These are phyloP conservation scores for Ustanciosporium gigantosporum DNA, from an alignment of 1,284 basidiomycete species.

Conservation along the genomic window DNA sequence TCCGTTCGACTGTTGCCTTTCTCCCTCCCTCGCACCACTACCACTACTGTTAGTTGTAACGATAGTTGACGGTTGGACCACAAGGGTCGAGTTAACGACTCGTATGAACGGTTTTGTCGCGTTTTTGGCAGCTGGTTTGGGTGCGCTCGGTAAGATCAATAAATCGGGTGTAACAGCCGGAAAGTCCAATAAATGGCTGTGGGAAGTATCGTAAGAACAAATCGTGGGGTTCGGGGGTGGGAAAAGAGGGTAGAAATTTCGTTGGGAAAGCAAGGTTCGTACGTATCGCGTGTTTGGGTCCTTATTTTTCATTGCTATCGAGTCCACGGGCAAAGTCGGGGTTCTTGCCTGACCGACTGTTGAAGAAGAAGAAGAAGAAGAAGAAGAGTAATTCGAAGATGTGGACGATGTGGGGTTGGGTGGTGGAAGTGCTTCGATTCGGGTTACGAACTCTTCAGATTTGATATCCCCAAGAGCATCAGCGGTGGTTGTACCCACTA, in stretches of 20 bases:
- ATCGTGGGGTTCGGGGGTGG: slow-evolving; percentile 74
- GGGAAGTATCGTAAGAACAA: slow-evolving; percentile 46
- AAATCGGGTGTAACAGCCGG: slow-evolving; percentile 71
- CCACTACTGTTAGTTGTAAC: too few species aligned
- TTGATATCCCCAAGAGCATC: slow-evolving; percentile 87
- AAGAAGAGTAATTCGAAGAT: too few species aligned
- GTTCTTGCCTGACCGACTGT: background rate
- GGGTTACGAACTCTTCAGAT: slow-evolving; percentile 78
- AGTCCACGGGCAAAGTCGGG: slow-evolving; percentile 29
- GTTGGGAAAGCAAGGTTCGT: slow-evolving; percentile 80
- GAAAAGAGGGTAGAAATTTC: slow-evolving; percentile 94
- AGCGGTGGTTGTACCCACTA: slow-evolving; percentile 77
- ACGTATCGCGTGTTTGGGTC: slow-evolving; percentile 23
- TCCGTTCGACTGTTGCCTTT: too few species aligned
- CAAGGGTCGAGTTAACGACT: slow-evolving; percentile 69
- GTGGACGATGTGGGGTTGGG: too few species aligned
- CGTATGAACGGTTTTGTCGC: slow-evolving; percentile 61
- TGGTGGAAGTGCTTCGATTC: slow-evolving; percentile 67
- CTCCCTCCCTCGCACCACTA: too few species aligned
- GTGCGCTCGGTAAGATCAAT: slow-evolving; percentile 80
- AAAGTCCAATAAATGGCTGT: slow-evolving; percentile 42
- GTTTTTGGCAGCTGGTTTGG: too few species aligned
- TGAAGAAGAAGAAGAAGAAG: too few species aligned
- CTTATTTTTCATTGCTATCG: slow-evolving; percentile 51
- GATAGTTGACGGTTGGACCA: slow-evolving; percentile 69